These are phyloP conservation scores for Wallacemonas collosoma DNA, from an alignment of 208 protist genomes.

Conservation along the genomic window DNA sequence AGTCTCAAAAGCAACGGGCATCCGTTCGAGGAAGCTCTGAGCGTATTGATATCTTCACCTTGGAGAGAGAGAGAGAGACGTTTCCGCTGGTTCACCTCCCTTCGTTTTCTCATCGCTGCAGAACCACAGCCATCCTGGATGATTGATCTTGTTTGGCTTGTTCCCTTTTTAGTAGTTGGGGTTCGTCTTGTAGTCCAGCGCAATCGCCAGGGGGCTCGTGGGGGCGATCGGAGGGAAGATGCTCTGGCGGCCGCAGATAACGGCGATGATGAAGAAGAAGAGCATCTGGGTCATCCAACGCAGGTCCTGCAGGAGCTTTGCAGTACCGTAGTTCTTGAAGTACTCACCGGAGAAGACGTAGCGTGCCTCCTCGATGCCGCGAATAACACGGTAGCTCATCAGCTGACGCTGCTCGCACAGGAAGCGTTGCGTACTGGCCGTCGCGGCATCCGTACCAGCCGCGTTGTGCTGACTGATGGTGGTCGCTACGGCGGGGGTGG, in stretches of 20 bases:
- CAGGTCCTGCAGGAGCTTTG: constrained; percentile 54
- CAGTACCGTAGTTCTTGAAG: constrained; percentile 68
- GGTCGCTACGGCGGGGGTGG: constrained; percentile 40
- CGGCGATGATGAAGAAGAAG: constrained; percentile 67
- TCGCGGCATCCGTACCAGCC: constrained; percentile 68
- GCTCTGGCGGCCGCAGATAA: constrained; percentile 64
- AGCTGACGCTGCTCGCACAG: constrained; percentile 74
- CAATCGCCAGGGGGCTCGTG: constrained; percentile 66
- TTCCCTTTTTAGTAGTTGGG: constrained; percentile 75
- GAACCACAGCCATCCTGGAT: background rate
- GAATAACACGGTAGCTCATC: constrained; percentile 79
- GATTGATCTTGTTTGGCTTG: background rate
- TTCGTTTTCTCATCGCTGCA: background rate
- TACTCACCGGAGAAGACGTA: constrained; percentile 69
- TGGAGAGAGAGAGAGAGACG: too few relatives aligned
- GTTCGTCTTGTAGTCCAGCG: constrained; percentile 80
- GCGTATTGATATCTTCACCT: too few relatives aligned
- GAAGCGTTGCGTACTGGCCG: constrained; percentile 60
- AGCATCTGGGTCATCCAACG: constrained; percentile 72
- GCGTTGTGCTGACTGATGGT: constrained; percentile 54
- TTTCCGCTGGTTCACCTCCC: too few relatives aligned
- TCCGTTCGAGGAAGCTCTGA: too few relatives aligned
- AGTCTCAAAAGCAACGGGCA: too few relatives aligned
- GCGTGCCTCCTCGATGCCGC: constrained; percentile 73
- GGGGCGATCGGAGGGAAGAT: constrained; percentile 82